Percentiles rank a stretch among this genome's conserved stretches.
Conservation (phyloP, 139 green algal genomes). For the Eudorina sp. region DNA sequence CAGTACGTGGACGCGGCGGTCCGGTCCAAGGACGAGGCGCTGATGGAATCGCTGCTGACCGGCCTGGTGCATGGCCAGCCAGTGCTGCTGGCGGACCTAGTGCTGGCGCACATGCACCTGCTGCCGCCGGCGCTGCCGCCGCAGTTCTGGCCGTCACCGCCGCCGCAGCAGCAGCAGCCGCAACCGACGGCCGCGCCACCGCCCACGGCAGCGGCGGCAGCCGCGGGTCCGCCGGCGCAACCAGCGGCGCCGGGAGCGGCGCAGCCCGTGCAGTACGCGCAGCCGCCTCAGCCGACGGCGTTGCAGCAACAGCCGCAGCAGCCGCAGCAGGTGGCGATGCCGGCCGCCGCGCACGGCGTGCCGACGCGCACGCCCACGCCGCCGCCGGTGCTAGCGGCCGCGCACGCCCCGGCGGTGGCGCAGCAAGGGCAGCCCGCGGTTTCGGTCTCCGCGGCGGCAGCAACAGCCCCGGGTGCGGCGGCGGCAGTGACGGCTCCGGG, state of each 20-base stretch:
- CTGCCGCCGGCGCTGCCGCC: constrained; percentile 33
- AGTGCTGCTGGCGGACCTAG: constrained; percentile 42
- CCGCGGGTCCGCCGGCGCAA: too few relatives aligned
- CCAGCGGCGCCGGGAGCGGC: too few relatives aligned
- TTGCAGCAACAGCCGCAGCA: neutral
- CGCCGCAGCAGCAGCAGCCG: neutral
- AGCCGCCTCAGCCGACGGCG: neutral
- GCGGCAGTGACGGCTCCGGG: neutral
- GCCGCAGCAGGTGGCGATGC: neutral
- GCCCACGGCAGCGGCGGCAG: too few relatives aligned
- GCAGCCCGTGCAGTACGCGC: neutral
- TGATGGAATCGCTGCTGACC: constrained; percentile 33
- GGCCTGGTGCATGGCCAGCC: constrained; percentile 39
- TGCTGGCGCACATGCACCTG: constrained; percentile 24
- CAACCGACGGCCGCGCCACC: neutral
- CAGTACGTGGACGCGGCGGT: constrained; percentile 31
- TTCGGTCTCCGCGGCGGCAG: neutral
- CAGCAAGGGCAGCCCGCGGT: neutral
- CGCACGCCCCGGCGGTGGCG: neutral
- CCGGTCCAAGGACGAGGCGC: constrained; percentile 17
- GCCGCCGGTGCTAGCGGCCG: neutral
- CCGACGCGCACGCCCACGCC: neutral
- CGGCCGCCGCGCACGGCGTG: neutral
- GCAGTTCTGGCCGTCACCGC: constrained; percentile 7
- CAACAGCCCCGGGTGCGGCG: neutral